phyloP scores from a whole-genome alignment of 192 early-diverging fungal genomes.

The Coemansia sp. region DNA sequence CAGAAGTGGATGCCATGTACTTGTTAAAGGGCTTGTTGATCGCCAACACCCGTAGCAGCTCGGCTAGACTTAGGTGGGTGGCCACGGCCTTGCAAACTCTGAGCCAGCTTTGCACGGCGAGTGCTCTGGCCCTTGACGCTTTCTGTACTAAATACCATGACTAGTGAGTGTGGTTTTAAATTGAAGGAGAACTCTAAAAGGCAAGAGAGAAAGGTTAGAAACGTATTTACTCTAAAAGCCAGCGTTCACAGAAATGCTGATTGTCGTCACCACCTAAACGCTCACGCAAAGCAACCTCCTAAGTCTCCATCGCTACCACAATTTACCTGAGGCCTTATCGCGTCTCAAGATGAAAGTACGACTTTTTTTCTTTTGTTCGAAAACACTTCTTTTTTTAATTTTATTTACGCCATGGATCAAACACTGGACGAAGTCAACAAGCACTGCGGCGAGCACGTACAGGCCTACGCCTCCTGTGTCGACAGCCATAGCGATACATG shows the following conservation, averaged over 20 bases:
- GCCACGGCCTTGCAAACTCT: not conserved
- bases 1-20: not conserved
- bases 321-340: too few relatives aligned
- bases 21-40: not conserved
- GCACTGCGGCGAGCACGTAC: slow-evolving; percentile 55
- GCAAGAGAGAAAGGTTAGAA: not conserved
- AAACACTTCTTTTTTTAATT: too few relatives aligned
- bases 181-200: too few relatives aligned
- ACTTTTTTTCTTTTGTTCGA: too few relatives aligned
- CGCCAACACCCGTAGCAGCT: not conserved
- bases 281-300: too few relatives aligned
- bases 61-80: not conserved
- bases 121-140: not conserved
- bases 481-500: slow-evolving; percentile 44
- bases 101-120: not conserved
- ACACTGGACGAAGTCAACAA: slow-evolving; percentile 57
- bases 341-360: too few relatives aligned
- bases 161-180: too few relatives aligned
- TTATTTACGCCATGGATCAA: slow-evolving; percentile 35
- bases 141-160: not conserved
- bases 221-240: not conserved
- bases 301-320: too few relatives aligned
- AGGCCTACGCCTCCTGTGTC: slow-evolving; percentile 49
- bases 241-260: not conserved
- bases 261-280: not conserved